Evolutionary conservation across 768 basidiomycete genomes (phyloP).

Genomic region (Sporobolomyces roseus): DNA sequence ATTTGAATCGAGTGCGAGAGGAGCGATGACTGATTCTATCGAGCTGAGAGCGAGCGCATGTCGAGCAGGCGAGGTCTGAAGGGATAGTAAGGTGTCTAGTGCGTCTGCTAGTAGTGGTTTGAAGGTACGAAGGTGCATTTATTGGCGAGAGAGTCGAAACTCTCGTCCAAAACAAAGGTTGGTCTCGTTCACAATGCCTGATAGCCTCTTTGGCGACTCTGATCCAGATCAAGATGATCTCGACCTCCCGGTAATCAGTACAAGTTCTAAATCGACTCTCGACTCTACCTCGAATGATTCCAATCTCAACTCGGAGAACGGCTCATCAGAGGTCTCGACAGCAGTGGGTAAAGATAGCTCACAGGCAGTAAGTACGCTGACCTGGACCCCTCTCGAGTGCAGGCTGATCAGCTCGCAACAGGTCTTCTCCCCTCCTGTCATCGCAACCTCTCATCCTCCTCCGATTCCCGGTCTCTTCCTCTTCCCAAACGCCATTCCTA

Average conservation of each 20-base stretch:
- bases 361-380: too few relatives aligned
- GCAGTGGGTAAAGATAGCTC: too few relatives aligned
- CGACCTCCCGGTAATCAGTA: too few relatives aligned
- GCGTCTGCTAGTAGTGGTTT: neutral
- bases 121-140: constrained; percentile 11
- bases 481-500: constrained; percentile 6
- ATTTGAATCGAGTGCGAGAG: constrained; percentile 13
- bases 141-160: neutral
- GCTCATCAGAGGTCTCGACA: too few relatives aligned
- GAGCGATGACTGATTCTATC: constrained; percentile 21
- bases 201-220: constrained; percentile 36
- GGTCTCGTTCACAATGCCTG: constrained; percentile 9
- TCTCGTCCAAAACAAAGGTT: neutral
- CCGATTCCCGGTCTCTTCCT: constrained; percentile 33
- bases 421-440: too few relatives aligned
- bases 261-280: too few relatives aligned
- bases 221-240: constrained; percentile 19
- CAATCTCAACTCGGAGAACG: too few relatives aligned
- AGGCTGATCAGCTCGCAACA: too few relatives aligned
- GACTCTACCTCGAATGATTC: too few relatives aligned
- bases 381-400: too few relatives aligned
- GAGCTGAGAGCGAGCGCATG: constrained; percentile 8
- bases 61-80: neutral
- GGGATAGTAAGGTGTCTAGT: constrained; percentile 16
- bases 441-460: constrained; percentile 7